Evolutionary conservation across 108 stramenopile species (phyloP), one percentile per base, ranked within the genome.

Genomic region (Cyclotella cryptica): DNA sequence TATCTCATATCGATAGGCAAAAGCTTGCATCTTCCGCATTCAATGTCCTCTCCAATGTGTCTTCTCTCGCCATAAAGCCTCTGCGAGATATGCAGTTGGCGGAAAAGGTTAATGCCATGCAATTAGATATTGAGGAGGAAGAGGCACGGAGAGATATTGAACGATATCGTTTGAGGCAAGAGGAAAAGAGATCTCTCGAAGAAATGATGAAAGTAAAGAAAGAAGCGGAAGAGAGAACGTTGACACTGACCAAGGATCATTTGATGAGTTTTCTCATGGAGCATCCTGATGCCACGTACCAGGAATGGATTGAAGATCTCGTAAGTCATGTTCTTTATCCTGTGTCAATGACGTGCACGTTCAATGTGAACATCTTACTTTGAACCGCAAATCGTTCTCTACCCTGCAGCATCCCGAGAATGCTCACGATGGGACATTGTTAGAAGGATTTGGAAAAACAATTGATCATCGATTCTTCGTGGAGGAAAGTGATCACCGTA

Each of bases 401-500:
- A 22, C 21, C n/a, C 55, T 6, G 24, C 24, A 62, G 60, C 92
- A 93, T 79, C 92, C 92, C 11, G 92, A 93, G 58, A 93, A 93
- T 72, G 84, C 81, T 9, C 78, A 87, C 21, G 66, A 77, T 40
- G 80, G 81, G 10, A 49, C 75, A 40, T 53, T 84, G 22, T 74
- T 84, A 43, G 78, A 79, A 61, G 84, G 77, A 44, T 24, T 78
- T 27, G 75, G 79, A 4, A 84, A 84, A 55, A 78, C 84, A 1
- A 85, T 93, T 12, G 90, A 93, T 76, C 85, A 84, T 60, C 77
- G 92, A 55, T 93, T 93, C 86, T 93, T 88, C 66, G 88, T 93
- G 17, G 83, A 82, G 39, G 88, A 89, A 66, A 85, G 84, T 52
- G 92, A 93, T 74, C 92, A 93, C 80, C 71, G 88, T 49, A 47